Percentiles rank a stretch among this genome's conserved stretches.
These are phyloP conservation scores for Anthoceros angustus DNA, from an alignment of 225 moss, liverwort and hornwort genomes.

Conservation along the genomic window DNA sequence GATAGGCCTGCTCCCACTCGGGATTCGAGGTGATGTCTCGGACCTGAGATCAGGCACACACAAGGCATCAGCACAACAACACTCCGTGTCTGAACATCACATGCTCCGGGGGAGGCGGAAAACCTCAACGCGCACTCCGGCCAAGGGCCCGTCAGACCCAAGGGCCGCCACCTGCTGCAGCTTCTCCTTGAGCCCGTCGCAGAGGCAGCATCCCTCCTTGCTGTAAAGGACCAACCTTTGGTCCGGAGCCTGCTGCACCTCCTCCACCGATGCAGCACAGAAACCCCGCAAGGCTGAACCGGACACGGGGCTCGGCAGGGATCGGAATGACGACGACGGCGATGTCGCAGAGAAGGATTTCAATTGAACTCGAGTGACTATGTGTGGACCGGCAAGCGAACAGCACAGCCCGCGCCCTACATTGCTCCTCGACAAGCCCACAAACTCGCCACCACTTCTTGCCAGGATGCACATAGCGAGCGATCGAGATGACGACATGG, in stretches of 20 bases:
- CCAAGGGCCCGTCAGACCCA: constrained; percentile 19
- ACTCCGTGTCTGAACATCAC: neutral
- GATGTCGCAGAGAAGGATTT: no score
- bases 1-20: constrained; percentile 57
- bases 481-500: no score
- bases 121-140: constrained; percentile 56
- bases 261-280: neutral
- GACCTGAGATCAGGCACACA: constrained; percentile 22
- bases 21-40: constrained; percentile 59
- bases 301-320: no score
- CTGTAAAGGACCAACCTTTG: constrained; percentile 51
- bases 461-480: no score
- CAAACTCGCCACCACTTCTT: no score
- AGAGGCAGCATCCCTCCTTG: constrained; percentile 84
- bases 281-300: neutral
- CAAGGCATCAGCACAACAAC: neutral
- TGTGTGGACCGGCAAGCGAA: no score
- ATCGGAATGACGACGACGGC: no score
- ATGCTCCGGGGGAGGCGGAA: neutral
- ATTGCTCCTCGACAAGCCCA: no score
- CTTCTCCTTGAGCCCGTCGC: constrained; percentile 86
- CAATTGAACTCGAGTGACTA: no score
- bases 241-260: neutral
- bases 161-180: constrained; percentile 32
- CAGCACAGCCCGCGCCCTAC: no score